Conservation (phyloP, 805 yeast species). For the Saturnispora hagleri region DNA sequence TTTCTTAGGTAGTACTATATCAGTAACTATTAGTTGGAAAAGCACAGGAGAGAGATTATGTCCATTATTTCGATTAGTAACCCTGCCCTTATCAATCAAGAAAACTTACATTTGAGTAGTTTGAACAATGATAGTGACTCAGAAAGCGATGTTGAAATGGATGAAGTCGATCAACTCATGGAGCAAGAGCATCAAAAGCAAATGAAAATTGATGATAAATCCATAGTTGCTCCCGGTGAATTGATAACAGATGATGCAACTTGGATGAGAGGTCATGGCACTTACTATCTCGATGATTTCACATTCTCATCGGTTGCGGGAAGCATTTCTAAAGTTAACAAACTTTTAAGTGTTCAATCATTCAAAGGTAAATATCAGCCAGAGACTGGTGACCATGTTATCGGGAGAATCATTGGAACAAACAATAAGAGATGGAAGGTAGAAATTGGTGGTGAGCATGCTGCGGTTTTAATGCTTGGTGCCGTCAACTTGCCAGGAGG, state of each 20-base stretch:
- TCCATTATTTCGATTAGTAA: slow-evolving; percentile 24
- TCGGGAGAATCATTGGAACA: slow-evolving; percentile 91
- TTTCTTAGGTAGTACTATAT: background rate
- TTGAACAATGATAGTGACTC: slow-evolving; percentile 13
- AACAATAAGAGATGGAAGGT: slow-evolving; percentile 95
- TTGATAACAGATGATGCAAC: slow-evolving; percentile 89
- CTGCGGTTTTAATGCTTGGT: slow-evolving; percentile 87
- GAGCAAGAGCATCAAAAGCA: slow-evolving; percentile 5
- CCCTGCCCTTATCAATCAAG: slow-evolving; percentile 13
- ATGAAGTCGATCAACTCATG: slow-evolving; percentile 12
- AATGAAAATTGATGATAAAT: slow-evolving; percentile 7
- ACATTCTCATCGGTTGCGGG: slow-evolving; percentile 94
- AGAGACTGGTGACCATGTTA: slow-evolving; percentile 92
- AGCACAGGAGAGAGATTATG: slow-evolving; percentile 3
- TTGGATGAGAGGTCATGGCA: slow-evolving; percentile 99
- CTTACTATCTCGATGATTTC: slow-evolving; percentile 64
- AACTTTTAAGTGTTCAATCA: slow-evolving; percentile 77
- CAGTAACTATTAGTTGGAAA: background rate
- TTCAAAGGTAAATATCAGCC: slow-evolving; percentile 83
- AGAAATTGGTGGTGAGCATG: slow-evolving; percentile 90
- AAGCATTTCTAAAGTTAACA: slow-evolving; percentile 73
- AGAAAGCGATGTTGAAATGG: slow-evolving; percentile 20
- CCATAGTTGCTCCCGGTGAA: slow-evolving; percentile 90
- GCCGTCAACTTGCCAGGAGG: slow-evolving; percentile 98
- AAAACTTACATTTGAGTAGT: slow-evolving; percentile 7